These are phyloP conservation scores for Auricularia sp. DNA, from an alignment of 768 basidiomycete genomes.

Conservation along the genomic window DNA sequence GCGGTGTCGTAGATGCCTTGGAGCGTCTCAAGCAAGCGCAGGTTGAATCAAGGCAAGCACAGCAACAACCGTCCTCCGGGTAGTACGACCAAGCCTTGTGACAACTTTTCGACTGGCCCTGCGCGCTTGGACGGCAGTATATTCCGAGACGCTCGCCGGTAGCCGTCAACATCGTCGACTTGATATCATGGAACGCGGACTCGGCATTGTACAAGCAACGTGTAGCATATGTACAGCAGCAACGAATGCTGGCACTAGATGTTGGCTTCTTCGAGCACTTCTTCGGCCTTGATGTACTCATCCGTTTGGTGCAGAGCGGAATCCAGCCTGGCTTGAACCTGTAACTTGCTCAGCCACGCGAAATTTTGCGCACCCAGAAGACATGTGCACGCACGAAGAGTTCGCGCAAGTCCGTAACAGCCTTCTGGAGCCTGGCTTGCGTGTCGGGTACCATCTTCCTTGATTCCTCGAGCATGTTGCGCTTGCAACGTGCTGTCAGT, in stretches of 20 bases:
- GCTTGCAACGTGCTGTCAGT: constrained; percentile 29
- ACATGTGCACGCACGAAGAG: constrained; percentile 44
- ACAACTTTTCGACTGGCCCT: background rate
- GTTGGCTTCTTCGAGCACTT: constrained; percentile 42
- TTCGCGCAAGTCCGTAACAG: constrained; percentile 51
- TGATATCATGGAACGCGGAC: background rate
- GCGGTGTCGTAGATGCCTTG: constrained; percentile 59
- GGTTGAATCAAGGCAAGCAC: background rate
- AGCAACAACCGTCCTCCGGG: background rate
- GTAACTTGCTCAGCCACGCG: background rate
- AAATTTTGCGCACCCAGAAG: background rate
- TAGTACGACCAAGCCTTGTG: background rate
- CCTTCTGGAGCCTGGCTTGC: constrained; percentile 47
- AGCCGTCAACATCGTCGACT: background rate
- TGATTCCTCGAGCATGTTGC: constrained; percentile 63
- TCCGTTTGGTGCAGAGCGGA: constrained; percentile 24
- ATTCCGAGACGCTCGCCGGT: too few species aligned
- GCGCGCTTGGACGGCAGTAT: too few species aligned
- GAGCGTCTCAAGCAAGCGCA: constrained; percentile 45
- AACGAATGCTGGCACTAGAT: constrained; percentile 23
- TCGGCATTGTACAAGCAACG: background rate
- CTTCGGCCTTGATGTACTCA: constrained; percentile 48
- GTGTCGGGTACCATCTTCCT: constrained; percentile 73
- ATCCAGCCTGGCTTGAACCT: constrained; percentile 22
- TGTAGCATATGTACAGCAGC: background rate